phyloP scores from a whole-genome alignment of 805 yeast species.

The Candida vartiovaarae region DNA sequence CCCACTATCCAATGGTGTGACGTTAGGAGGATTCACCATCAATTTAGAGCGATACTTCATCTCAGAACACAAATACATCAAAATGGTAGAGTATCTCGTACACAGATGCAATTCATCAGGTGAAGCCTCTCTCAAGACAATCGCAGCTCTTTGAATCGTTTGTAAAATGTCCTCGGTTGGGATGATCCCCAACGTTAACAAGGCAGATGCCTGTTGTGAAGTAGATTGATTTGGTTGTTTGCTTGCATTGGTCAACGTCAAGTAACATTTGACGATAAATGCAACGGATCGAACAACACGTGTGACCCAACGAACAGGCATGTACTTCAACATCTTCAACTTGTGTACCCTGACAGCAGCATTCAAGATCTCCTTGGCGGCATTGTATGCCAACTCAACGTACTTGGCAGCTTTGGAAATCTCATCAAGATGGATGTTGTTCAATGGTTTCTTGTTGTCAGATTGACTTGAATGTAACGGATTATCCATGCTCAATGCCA shows the following conservation, averaged over 20 bases:
- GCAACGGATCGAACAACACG: conserved; percentile 85
- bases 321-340: conserved; percentile 55
- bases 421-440: conserved; percentile 53
- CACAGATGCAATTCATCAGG: conserved; percentile 88
- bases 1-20: conserved; percentile 17
- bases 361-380: conserved; percentile 74
- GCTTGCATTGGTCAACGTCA: conserved; percentile 42
- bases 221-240: conserved; percentile 28
- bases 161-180: conserved; percentile 65
- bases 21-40: conserved; percentile 22
- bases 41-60: conserved; percentile 44
- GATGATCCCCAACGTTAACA: conserved; percentile 50
- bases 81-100: conserved; percentile 67
- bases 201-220: conserved; percentile 37
- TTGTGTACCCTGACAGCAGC: conserved; percentile 66
- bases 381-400: conserved; percentile 72
- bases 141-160: conserved; percentile 64
- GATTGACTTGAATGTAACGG: conserved; percentile 13
- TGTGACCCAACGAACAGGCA: conserved; percentile 92
- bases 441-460: conserved; percentile 18
- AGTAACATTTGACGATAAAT: conserved; percentile 78
- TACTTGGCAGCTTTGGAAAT: conserved; percentile 66
- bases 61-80: conserved; percentile 71
- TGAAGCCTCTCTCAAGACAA: conserved; percentile 69
- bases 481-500: conserved; percentile 57